phyloP scores from a whole-genome alignment of 129 eudicot species.

The Centrapalus pauciflorus region DNA sequence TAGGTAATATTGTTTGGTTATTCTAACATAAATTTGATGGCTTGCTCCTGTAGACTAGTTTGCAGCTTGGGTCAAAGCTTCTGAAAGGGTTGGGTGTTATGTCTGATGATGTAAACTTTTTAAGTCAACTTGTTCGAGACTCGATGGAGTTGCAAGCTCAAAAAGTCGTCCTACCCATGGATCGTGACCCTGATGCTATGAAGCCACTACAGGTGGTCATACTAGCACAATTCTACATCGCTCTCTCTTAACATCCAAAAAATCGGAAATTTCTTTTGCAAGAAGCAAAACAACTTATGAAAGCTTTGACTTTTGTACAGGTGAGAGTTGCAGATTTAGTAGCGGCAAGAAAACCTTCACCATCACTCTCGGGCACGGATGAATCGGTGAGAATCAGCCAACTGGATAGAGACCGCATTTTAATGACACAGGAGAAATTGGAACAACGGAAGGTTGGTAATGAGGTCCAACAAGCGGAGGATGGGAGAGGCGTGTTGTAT shows the following conservation, averaged over 20 bases:
- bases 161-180: constrained; percentile 38
- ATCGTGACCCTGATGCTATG: constrained; percentile 50
- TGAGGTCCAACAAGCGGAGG: constrained; percentile 24
- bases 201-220: constrained; percentile 66
- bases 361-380: constrained; percentile 20
- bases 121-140: constrained; percentile 77
- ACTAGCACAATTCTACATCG: too few relatives aligned
- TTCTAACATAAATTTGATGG: neutral
- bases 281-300: neutral
- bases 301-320: constrained; percentile 22
- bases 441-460: constrained; percentile 6
- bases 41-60: constrained; percentile 84
- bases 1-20: neutral
- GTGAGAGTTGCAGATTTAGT: constrained; percentile 67
- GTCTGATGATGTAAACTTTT: constrained; percentile 83
- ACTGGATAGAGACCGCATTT: constrained; percentile 26
- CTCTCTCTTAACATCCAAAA: too few relatives aligned
- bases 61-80: constrained; percentile 96
- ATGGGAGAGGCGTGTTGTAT: constrained; percentile 51
- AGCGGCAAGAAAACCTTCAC: constrained; percentile 24
- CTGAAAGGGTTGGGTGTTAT: constrained; percentile 92
- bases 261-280: neutral
- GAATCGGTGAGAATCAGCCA: constrained; percentile 36
- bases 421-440: constrained; percentile 27
- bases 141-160: constrained; percentile 96